These are phyloP conservation scores for Phytophthora sansomeana DNA, from an alignment of 352 stramenopile species.

Conservation along the genomic window DNA sequence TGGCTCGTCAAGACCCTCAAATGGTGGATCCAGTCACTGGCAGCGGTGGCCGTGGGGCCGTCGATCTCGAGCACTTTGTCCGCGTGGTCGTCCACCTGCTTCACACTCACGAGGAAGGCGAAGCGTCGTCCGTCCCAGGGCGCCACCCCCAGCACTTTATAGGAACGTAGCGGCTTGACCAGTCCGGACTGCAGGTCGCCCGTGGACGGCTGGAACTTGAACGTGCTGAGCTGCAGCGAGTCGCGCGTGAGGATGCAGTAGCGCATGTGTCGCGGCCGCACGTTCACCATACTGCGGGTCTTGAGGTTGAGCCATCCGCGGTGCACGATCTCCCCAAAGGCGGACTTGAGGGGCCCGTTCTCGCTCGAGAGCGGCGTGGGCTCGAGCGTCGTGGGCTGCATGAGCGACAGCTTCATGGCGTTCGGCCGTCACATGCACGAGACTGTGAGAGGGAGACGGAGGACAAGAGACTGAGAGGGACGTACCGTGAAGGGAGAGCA, in stretches of 20 bases:
- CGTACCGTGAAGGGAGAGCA: conserved; percentile 26
- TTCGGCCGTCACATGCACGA: conserved; percentile 24
- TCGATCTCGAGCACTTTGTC: conserved; percentile 86
- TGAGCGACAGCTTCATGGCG: conserved; percentile 33
- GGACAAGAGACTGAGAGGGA: background rate
- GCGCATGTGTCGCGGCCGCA: conserved; percentile 83
- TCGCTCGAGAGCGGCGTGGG: conserved; percentile 61
- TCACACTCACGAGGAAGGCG: conserved; percentile 78
- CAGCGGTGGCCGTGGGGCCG: conserved; percentile 58
- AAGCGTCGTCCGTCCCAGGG: conserved; percentile 78
- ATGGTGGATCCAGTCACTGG: conserved; percentile 81
- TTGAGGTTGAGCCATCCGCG: conserved; percentile 89
- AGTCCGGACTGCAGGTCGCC: conserved; percentile 65
- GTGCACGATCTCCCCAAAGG: conserved; percentile 77
- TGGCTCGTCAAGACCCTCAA: conserved; percentile 60
- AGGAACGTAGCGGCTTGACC: conserved; percentile 70
- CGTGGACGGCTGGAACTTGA: conserved; percentile 88
- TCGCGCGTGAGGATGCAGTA: conserved; percentile 84
- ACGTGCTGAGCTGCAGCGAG: conserved; percentile 73
- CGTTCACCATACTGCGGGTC: conserved; percentile 88
- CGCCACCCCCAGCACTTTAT: conserved; percentile 76
- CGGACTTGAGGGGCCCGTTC: conserved; percentile 57
- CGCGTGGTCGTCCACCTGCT: conserved; percentile 70
- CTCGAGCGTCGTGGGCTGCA: conserved; percentile 57
- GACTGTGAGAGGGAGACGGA: background rate